Evolutionary conservation across 202 grass and related monocot species (phyloP), one percentile per base, ranked within the genome.

Genomic region (Digitaria exilis): DNA sequence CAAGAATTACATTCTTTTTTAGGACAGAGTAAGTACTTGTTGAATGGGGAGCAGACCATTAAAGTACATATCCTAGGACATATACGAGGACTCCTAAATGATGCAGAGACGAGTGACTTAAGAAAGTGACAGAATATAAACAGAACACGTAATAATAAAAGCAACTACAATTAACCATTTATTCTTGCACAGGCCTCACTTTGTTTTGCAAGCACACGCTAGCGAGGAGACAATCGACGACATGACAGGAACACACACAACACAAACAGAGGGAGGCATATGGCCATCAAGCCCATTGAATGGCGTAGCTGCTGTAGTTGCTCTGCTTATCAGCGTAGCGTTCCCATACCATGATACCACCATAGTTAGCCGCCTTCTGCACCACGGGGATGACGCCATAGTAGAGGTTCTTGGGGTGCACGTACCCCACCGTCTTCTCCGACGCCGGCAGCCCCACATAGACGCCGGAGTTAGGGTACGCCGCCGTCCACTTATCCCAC

Each of bases 341-440:
- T 9, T 82, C 80, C 80, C 80, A 82, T 43, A 82, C 37, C 44
- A 69, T 76, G 19, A 69, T 17, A 0, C 77, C 71, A 5, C 55
- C 77, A 5, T 84, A 82, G 55, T 69, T 78, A 7, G 69, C 9
- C 18, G 84, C 69, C 30, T 83, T 82, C 67, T 90, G 80, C 39
- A 86, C 84, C 4, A 87, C 67, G 14, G 88, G 75, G 15, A 83
- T 17, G 19, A 90, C 75, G 48, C 59, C 88, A 45, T 85, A 90
- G 84, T 73, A 84, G 16, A 87, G 85, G 32, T 82, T 77, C 37
- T 86, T 65, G 3, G 80, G 84, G 52, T 85, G 80, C 0, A 81
- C 84, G 12, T 83, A 72, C 5, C 88, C 75, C 2, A 39, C 51
- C 9, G 43, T 45, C 56, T 65, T 9, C 69, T 81, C 75, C 59